phyloP scores from a whole-genome alignment of 83 land plant genomes.

The Diphasiastrum complanatum region DNA sequence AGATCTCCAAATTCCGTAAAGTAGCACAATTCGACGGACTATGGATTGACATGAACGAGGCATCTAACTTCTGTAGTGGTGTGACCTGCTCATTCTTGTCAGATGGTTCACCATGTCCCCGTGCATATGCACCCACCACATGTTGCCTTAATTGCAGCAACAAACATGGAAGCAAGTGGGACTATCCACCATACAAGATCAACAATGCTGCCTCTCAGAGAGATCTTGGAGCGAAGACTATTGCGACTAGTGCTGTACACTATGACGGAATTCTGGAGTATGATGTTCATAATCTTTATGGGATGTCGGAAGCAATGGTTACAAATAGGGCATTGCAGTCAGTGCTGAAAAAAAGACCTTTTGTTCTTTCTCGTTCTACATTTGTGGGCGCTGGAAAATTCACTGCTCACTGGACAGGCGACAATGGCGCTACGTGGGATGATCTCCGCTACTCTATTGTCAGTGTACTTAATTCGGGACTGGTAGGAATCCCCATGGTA shows the following conservation, averaged over 20 bases:
- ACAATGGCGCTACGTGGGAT: conserved; percentile 36
- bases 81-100: conserved; percentile 17
- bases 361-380: conserved; percentile 29
- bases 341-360: conserved; percentile 25
- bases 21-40: conserved; percentile 76
- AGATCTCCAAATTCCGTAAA: conserved; percentile 50
- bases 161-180: conserved; percentile 15
- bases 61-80: conserved; percentile 72
- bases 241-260: conserved; percentile 14
- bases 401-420: conserved; percentile 37
- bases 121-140: not conserved
- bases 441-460: conserved; percentile 32
- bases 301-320: conserved; percentile 27
- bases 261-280: conserved; percentile 11
- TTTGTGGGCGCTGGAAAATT: conserved; percentile 23
- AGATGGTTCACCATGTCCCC: conserved; percentile 7
- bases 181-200: conserved; percentile 36
- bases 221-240: conserved; percentile 12
- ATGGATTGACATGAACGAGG: conserved; percentile 97
- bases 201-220: conserved; percentile 8
- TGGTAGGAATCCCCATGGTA: conserved; percentile 33
- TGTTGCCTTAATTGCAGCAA: conserved; percentile 23
- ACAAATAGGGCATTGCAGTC: conserved; percentile 20
- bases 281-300: conserved; percentile 30
- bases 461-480: conserved; percentile 22